A percentile compares a stretch with the other conserved stretches of the same genome.
Conservation (phyloP, 768 basidiomycete species). For the Lactifluus pinguis region DNA sequence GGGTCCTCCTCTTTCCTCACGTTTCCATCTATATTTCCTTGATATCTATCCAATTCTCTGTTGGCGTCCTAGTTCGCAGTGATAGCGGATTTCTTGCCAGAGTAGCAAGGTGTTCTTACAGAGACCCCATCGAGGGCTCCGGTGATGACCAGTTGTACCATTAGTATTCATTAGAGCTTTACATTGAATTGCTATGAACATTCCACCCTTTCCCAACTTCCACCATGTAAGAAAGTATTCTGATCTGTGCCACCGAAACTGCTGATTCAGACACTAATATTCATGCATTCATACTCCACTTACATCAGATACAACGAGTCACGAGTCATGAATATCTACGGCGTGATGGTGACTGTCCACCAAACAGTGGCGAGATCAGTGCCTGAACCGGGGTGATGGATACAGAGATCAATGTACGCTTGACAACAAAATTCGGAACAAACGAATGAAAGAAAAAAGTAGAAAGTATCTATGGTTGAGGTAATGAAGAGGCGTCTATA, state of each 20-base stretch:
- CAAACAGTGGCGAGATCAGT: not conserved
- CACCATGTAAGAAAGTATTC: too few relatives aligned
- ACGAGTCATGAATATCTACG: not conserved
- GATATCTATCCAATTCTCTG: conserved; percentile 16
- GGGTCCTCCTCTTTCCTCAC: conserved; percentile 9
- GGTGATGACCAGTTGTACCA: conserved; percentile 18
- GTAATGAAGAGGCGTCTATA: not conserved
- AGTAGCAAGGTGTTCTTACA: conserved; percentile 18
- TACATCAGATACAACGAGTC: not conserved
- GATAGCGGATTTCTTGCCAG: conserved; percentile 20
- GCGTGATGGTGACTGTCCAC: not conserved
- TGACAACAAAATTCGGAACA: not conserved
- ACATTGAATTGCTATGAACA: conserved; percentile 17
- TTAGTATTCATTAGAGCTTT: conserved; percentile 19
- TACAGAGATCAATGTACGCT: not conserved
- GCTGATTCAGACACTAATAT: too few relatives aligned
- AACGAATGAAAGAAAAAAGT: not conserved
- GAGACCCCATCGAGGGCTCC: conserved; percentile 10
- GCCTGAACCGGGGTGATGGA: not conserved
- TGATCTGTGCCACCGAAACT: too few relatives aligned
- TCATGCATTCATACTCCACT: not conserved
- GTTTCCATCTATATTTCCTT: conserved; percentile 17
- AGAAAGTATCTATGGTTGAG: not conserved
- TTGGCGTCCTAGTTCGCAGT: conserved; percentile 15
- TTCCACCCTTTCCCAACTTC: not conserved